phyloP scores from a whole-genome alignment of 345 rosid species.

The Aquilaria sinensis region DNA sequence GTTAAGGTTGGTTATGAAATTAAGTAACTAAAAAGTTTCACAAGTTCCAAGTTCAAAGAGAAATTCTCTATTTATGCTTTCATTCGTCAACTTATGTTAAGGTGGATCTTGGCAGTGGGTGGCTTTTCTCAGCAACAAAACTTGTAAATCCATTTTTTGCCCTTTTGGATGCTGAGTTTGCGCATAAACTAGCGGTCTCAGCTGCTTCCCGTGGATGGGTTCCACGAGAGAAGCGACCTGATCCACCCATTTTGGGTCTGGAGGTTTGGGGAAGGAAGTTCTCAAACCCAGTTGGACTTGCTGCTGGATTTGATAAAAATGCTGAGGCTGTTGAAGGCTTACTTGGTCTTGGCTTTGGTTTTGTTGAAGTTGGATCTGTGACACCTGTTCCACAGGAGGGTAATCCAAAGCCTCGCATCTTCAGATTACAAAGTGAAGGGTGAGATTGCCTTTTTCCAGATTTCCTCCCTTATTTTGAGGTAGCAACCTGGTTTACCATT shows the following conservation, averaged over 20 bases:
- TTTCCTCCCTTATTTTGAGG: slow-evolving; percentile 1
- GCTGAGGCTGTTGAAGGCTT: slow-evolving; percentile 95
- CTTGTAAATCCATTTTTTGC: slow-evolving; percentile 94
- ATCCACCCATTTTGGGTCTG: slow-evolving; percentile 65
- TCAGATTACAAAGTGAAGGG: slow-evolving; percentile 82
- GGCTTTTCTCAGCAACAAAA: slow-evolving; percentile 91
- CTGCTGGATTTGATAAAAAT: slow-evolving; percentile 99
- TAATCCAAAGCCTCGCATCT: slow-evolving; percentile 85
- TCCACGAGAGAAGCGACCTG: slow-evolving; percentile 93
- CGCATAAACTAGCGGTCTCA: slow-evolving; percentile 80
- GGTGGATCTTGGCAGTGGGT: slow-evolving; percentile 54
- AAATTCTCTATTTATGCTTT: neutral
- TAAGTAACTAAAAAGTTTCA: no score
- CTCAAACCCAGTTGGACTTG: slow-evolving; percentile 91
- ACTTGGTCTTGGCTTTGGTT: slow-evolving; percentile 89
- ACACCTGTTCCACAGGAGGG: slow-evolving; percentile 98
- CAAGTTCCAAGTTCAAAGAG: no score
- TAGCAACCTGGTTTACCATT: neutral
- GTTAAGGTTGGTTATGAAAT: no score
- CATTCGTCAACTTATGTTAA: slow-evolving; percentile 7
- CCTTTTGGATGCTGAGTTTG: slow-evolving; percentile 88
- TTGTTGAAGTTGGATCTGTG: slow-evolving; percentile 96
- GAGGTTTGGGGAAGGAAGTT: slow-evolving; percentile 97
- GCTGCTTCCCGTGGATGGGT: slow-evolving; percentile 99
- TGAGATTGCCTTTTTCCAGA: slow-evolving; percentile 26